Base-by-base conservation (phyloP, 2,329 filamentous ascomycete genomes). In the Gaeumannomyces tritici region DNA sequence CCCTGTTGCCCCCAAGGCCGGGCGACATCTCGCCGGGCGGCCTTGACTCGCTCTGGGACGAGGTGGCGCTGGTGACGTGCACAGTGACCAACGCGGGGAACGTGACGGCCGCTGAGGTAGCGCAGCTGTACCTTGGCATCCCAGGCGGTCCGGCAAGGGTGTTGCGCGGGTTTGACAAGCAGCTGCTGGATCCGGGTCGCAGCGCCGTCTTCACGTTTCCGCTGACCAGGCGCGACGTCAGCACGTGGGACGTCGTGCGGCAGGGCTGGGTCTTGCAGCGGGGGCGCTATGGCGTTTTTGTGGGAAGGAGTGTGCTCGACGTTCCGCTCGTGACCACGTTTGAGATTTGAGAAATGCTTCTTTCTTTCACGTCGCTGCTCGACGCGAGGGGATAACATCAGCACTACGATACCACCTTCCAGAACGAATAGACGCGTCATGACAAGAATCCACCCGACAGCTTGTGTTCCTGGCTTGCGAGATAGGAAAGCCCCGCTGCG, bases 141-240 rank as follows among this genome's bases (percentile, higher is more conserved):
- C 87, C 86, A 0, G 73, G 77, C 4, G 75, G 82, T 2, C 87
- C 89, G 0, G 76, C 81, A 0, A 77, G 80, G 59, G 84, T 88
- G 69, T 74, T 89, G 18, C 79, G 86, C 3, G 85, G 87, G 4
- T 89, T 89, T 63, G 79, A 81, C 42, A 88, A 88, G 70, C 29
- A 55, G 13, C 33, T 59, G 13, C 26, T 35, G 27, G 54, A n/a
- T 26, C 56, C 51, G 2, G 57, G 59, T 5, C 9, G 28, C 9
- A n/a, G 29, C 12, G 18, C 59, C 15, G 26, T n/a, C 0, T 54
- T 60, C 9, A 15, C 13, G 24, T 60, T 60, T 21, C 18, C 26
- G 15, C 67, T 89, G n/a, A 86, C 81, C 3, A 77, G 86, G 35
- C 79, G 83, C 61, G 86, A 89, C 62, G 66, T 89, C 65, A 87